Base-by-base conservation (phyloP, 2,329 filamentous ascomycete genomes). In the Talaromyces sp. region DNA sequence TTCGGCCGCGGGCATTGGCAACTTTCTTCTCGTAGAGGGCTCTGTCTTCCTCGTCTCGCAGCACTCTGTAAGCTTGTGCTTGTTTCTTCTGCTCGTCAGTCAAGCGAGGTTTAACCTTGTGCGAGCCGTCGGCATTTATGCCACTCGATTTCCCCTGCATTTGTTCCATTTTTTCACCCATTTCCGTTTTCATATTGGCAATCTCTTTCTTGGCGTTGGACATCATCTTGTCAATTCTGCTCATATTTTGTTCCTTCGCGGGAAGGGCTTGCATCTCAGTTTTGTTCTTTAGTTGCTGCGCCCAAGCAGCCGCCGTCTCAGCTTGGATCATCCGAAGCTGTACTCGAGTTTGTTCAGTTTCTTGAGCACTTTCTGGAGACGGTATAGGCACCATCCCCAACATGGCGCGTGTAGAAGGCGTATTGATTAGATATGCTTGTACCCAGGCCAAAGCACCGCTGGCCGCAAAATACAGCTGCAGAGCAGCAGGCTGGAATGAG, bases 381-480 rank as follows among this genome's bases (percentile, higher is more conserved):
- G 49, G 29, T 26, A 59, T 11, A 24, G 54, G 55, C 3, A 69
- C 62, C 56, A 78, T 66, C 8, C 67, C 65, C 55, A 69, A 60
- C 14, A 62, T 56, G 14, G 61, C 60, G 41, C 76, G 73, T 67
- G 77, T 73, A 9, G 11, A 54, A 6, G 62, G 55, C 35, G 65
- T 72, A 63, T 77, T 75, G 62, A 85, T 73, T 3, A 82, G 57
- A 53, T 70, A 72, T 4, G 79, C 69, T 73, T 87, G 84, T 21
- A 68, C 41, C 19, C 75, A 53, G 10, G 69, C 73, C 43, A 78
- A 68, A 0, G 73, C 3, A 62, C 76, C 74, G 4, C 73, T 75
- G 13, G 71, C 65, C 57, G 82, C 72, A 75, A 91, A 89, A 76
- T 85, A 88, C 31, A 89, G 68, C 69, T 89, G 86, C 2, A 89